These are phyloP conservation scores for Phylloporus scabripes DNA, from an alignment of 768 basidiomycete species.

Conservation along the genomic window DNA sequence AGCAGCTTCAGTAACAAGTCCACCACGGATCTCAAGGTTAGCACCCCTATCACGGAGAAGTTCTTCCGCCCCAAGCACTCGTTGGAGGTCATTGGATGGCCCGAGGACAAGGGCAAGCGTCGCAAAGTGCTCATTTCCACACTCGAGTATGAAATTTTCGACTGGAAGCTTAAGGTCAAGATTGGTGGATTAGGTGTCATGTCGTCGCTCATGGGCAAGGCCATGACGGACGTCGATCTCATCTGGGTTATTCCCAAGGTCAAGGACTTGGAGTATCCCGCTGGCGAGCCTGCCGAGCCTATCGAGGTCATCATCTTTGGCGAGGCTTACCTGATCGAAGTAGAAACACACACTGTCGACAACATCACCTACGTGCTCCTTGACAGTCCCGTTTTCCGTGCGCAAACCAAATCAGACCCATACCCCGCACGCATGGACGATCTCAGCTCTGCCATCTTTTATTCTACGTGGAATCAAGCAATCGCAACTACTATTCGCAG, in stretches of 20 bases:
- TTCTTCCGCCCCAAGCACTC: slow-evolving; percentile 57
- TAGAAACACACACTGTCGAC: slow-evolving; percentile 88
- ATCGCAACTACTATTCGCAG: slow-evolving; percentile 89
- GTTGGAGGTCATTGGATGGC: slow-evolving; percentile 90
- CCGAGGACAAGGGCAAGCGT: slow-evolving; percentile 86
- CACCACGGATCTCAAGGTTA: slow-evolving; percentile 64
- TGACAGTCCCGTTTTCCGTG: slow-evolving; percentile 94
- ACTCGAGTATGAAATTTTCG: slow-evolving; percentile 93
- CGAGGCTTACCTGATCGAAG: slow-evolving; percentile 92
- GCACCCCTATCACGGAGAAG: slow-evolving; percentile 61
- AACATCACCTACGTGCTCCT: slow-evolving; percentile 95
- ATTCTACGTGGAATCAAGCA: slow-evolving; percentile 97
- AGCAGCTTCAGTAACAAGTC: slow-evolving; percentile 62
- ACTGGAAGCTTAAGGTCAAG: slow-evolving; percentile 98
- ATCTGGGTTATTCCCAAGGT: slow-evolving; percentile 95
- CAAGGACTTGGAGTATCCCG: slow-evolving; percentile 89
- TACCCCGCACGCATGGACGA: slow-evolving; percentile 98
- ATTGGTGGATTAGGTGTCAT: slow-evolving; percentile 97
- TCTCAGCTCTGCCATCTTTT: slow-evolving; percentile 93
- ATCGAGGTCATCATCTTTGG: slow-evolving; percentile 97
- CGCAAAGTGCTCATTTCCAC: slow-evolving; percentile 90
- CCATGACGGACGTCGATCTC: slow-evolving; percentile 94
- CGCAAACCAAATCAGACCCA: slow-evolving; percentile 92
- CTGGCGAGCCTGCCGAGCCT: slow-evolving; percentile 86
- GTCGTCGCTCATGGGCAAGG: slow-evolving; percentile 96